Evolutionary conservation across 2,329 filamentous ascomycete genomes (phyloP), one percentile per base, ranked within the genome.

Genomic region (Talaromyces atroroseus): DNA sequence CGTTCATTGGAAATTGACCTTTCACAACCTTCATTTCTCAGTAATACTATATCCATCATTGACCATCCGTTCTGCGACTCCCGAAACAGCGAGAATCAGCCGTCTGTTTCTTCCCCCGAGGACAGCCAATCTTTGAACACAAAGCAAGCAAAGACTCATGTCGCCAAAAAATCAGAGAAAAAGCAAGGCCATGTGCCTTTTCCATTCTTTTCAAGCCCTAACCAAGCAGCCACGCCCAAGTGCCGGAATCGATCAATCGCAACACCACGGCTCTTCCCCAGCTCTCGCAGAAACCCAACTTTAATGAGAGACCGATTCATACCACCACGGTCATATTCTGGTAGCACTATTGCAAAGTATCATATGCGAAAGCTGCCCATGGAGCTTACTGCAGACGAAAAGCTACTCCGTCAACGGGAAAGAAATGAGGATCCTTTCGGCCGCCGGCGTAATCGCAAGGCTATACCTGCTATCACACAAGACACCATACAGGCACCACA

Each of bases 301-400:
- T 14, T 7, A 21, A n/a, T 21, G 21, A 26, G 50, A 21, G 84
- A 87, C 67, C 78, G 85, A 26, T 87, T 86, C 64, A 78, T 87
- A 46, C 76, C 80, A 32, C 64, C 65, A 52, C 74, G 79, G 49
- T 73, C 74, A 49, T 72, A 72, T 48, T 68, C 70, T 5, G 69
- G 72, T 21, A 63, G 71, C 36, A 69, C 75, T 16, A 71, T 76
- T 23, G 74, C 80, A 54, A 78, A 75, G 48, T 84, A 81, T 61
- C 77, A 76, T 57, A 62, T 82, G 29, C 79, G 75, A 61, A 83
- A 80, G 62, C 68, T 75, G 48, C 69, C 75, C 18, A 65, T 73
- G 34, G 72, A 74, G 29, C 67, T 83, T 16, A 75, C 75, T 12
- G 64, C 69, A 16, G 71, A 74, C 52, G 80, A 84, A 59, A 78